Base-by-base conservation (phyloP, 208 protist species). In the Acanthamoeba pearcei region DNA sequence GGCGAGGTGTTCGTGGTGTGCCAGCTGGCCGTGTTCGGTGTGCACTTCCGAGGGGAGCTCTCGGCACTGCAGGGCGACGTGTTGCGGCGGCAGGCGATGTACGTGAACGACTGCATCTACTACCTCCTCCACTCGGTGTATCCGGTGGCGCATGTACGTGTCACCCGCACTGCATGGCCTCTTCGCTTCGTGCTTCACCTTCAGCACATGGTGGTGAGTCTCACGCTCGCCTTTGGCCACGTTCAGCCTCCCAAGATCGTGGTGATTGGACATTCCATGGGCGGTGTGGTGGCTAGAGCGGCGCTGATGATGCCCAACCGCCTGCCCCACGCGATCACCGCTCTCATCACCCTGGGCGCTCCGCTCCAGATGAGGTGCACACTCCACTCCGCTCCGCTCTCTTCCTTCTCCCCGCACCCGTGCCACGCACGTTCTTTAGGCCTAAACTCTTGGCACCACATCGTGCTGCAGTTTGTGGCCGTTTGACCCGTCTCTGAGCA, bases 221-320 rank as follows among this genome's bases (percentile, higher is more conserved):
- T 29, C 27, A 15, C 64, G 9, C 64, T 70, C n/a, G 27, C 64
- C n/a, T 27, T 27, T 68, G 62, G 70, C 57, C 10, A 22, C 51
- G 70, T 32, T 8, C 13, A 70, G 46, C 62, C 62, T 3, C 29
- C 42, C 29, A 70, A 35, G 68, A 35, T 94, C 49, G 53, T 94
- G 24, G 6, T 94, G 49, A 32, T 94, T 5, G 90, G 90, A 5
- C 90, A 94, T 32, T 94, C 90, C 10, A 94, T 94, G 90, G 90
- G 90, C n/a, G 90, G 90, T 29, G 49, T 94, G 24, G 90, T 83
- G 49, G 90, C 90, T 9, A 22, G 90, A 38, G 90, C 90, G 19
- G 90, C 70, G 17, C 51, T 94, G 12, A 94, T 27, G 35, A 29
- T 94, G 46, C 90, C 68, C 51, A 94, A 83, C 53, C 6, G 35